These are phyloP conservation scores for Camelina sativa DNA, from an alignment of 345 rosid genomes.

Conservation along the genomic window DNA sequence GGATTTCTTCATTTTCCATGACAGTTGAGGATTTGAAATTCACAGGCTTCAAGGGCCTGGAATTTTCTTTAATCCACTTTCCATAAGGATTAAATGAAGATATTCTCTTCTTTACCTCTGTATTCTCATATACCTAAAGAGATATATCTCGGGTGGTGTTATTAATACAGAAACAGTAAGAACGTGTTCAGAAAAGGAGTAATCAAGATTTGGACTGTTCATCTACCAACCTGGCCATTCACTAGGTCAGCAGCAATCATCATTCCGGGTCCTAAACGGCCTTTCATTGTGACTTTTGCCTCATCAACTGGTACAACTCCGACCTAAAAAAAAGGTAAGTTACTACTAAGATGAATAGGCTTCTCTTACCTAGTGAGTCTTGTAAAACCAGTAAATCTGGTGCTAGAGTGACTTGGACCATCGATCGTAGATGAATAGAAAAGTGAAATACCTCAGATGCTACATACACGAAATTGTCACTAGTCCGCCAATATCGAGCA, in stretches of 20 bases:
- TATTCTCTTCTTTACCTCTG: slow-evolving; percentile 86
- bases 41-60: slow-evolving; percentile 69
- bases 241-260: slow-evolving; percentile 90
- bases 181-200: not conserved
- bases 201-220: not conserved
- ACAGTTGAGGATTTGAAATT: slow-evolving; percentile 67
- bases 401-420: slow-evolving; percentile 2
- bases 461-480: slow-evolving; percentile 92
- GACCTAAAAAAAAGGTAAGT: slow-evolving; percentile 55
- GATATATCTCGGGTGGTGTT: not conserved
- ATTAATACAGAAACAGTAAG: slow-evolving; percentile 6
- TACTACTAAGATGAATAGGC: slow-evolving; percentile 1
- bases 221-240: slow-evolving; percentile 81
- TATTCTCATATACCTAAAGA: slow-evolving; percentile 81
- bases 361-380: slow-evolving; percentile 9
- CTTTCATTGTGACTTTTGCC: slow-evolving; percentile 88
- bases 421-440: not conserved
- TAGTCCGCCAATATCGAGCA: slow-evolving; percentile 96
- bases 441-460: slow-evolving; percentile 87
- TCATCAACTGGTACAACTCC: slow-evolving; percentile 98
- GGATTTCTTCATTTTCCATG: slow-evolving; percentile 78
- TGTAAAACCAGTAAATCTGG: slow-evolving; percentile 19
- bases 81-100: slow-evolving; percentile 86
- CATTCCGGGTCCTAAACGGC: slow-evolving; percentile 99
- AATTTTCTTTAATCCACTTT: slow-evolving; percentile 81